Evolutionary conservation across 495 filamentous ascomycete species (phyloP), one percentile per base, ranked within the genome.

Genomic region (Lepraria neglecta): DNA sequence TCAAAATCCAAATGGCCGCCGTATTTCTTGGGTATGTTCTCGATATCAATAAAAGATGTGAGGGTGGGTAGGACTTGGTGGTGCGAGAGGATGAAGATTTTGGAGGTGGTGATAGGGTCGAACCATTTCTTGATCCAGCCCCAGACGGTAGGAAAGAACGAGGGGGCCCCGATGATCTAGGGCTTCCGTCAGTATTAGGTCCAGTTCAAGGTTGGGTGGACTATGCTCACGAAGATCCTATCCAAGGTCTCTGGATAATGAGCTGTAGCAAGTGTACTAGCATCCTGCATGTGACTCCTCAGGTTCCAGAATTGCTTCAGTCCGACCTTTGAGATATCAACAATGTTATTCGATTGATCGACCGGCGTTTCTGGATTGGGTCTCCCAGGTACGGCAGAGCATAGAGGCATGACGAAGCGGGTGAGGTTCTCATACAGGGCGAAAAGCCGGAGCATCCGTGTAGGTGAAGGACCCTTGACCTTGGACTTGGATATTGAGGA

Each of bases 71-170:
- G 77, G 57, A 94, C 83, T 71, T 94, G 85, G 38, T 79, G 67
- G 27, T 82, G 73, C 55, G 78, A 78, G 60, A 95, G 82, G 64
- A 96, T 91, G 71, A 95, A 92, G 68, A 96, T 95, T 75, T 96
- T 95, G 63, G 88, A 91, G 4, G 90, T 89, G 50, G 91, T 96
- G 60, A 87, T 87, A 30, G 91, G 91, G 74, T 96, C 91, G 70
- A 95, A 95, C 91, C 91, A 96, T 69, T 86, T 84, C 77, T 95
- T 95, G 74, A 95, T 87, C 91, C 91, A 95, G 64, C 87, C 82
- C 91, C 91, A 95, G 56, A 96, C 89, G 12, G 91, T 95, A 33
- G 88, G 88, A 76, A 96, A 96, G 80, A 95, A 96, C 47, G 83
- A 78, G 4, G 91, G 91, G 1, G 91, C 91, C 50, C 90, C 90